These are phyloP conservation scores for Polyrhizophydium stewartii DNA, from an alignment of 371 early-diverging fungal genomes.

Conservation along the genomic window DNA sequence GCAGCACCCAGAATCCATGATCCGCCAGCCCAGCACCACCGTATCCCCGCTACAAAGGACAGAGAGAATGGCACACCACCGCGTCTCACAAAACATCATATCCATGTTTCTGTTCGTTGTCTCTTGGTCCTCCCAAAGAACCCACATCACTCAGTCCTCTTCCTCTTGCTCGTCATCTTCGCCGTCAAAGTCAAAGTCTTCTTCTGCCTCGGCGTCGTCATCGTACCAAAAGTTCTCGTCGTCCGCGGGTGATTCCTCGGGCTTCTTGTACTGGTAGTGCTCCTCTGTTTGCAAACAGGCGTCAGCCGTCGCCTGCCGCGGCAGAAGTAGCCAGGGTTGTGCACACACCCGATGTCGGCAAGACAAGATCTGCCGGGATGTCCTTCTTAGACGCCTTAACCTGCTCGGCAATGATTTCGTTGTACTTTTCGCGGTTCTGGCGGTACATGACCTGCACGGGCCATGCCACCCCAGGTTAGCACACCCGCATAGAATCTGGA, in stretches of 20 bases:
- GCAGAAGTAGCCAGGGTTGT: background rate
- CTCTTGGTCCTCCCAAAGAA: too few species aligned
- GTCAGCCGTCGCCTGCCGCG: background rate
- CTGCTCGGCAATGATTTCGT: constrained; percentile 28
- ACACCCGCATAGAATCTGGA: background rate
- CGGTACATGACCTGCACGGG: constrained; percentile 29
- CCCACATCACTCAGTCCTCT: too few species aligned
- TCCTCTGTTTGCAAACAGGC: background rate
- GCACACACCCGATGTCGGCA: constrained; percentile 25
- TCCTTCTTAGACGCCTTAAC: constrained; percentile 32
- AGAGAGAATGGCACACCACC: too few species aligned
- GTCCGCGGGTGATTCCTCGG: constrained; percentile 5
- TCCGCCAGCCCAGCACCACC: too few species aligned
- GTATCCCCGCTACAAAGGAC: too few species aligned
- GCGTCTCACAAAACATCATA: too few species aligned
- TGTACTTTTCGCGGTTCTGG: constrained; percentile 24
- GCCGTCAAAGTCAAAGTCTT: constrained; percentile 18
- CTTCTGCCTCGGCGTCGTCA: constrained; percentile 19
- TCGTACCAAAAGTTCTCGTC: constrained; percentile 30
- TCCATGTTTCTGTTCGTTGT: too few species aligned
- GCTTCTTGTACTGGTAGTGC: background rate
- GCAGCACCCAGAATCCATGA: too few species aligned
- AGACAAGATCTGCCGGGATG: constrained; percentile 10
- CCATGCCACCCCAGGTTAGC: background rate
- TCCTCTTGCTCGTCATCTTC: constrained; percentile 19